Evolutionary conservation across 768 basidiomycete genomes (phyloP), one percentile per base, ranked within the genome.

Genomic region (Leccinum obscurum): DNA sequence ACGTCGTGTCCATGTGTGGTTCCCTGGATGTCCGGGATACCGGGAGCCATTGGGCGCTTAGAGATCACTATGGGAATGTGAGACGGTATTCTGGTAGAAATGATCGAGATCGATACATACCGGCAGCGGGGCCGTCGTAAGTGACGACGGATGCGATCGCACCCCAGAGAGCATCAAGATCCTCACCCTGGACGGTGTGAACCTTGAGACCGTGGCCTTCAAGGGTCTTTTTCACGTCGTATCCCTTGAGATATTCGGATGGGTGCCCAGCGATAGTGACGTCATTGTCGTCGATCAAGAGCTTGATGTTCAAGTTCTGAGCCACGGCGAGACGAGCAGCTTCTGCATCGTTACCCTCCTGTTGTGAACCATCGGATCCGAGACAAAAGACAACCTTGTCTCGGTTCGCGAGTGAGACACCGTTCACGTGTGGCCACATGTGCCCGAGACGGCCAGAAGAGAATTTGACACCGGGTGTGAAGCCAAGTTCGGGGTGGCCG

Each of bases 261-360:
- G 93, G 93, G 68, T 94, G 92, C 0, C 93, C 93, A n/a, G 92
- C 86, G 61, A 94, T 95, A 8, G 92, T 94, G 64, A 94, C 92
- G 70, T 95, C 88, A 75, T 95, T 94, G 75, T 93, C 91, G 66
- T 95, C 93, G 63, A 95, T 87, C 72, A 94, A 74, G 58, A 94
- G 78, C 75, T 95, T 95, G 73, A 95, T 83, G 71, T 93, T 92
- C 66, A 95, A 78, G 48, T 79, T 75, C 70, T 93, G 87, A 2
- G 93, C 92, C 46, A 93, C 93, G 17, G 93, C 92, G 34, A 95
- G 80, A 17, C 92, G 82, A 14, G 93, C 93, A 15, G 93, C 93
- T 70, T 95, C 93, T 2, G 93, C 92, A 66, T 94, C 92, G 70
- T 94, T 89, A 15, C 93, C 93, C 71, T 94, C 93, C 72, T 95